Evolutionary conservation across 805 yeast genomes (phyloP), one percentile per base, ranked within the genome.

Genomic region (Wickerhamiella cacticola): DNA sequence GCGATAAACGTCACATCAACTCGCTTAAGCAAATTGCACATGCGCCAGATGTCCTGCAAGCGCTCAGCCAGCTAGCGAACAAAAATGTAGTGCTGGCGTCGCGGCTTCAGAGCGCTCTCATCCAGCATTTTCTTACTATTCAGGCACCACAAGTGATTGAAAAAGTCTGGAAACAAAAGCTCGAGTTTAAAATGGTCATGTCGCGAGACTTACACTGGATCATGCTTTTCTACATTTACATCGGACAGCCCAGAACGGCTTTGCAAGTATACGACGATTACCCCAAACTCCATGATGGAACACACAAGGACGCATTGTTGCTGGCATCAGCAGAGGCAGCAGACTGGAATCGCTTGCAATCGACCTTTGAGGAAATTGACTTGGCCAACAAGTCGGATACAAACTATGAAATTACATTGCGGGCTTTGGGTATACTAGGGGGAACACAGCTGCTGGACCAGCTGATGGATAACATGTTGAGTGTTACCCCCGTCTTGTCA

Each of bases 381-480:
- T 34, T 55, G 24, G 69, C 66, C 19, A 15, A 33, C 5, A 23
- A 35, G 4, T 6, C 46, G 2, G 66, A 74, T 59, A 56, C 56
- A 7, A 84, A 81, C 54, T 82, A 81, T 58, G 68, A 73, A 3
- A 71, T 76, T 15, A 77, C 80, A 10, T 78, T 82, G 73, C 63
- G 67, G 46, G 76, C 82, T 0, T 63, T 82, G 51, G 78, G 83
- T 1, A 52, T 57, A 3, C 59, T 66, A 28, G 79, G 75, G 8
- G 76, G 74, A 53, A 62, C 56, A 35, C 69, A 60, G 34, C 72
- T 69, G 58, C 77, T 74, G 9, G 73, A 72, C 23, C 61, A 58
- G 49, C 63, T 82, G 49, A 80, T 69, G 62, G 51, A 63, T n/a
- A 72, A 75, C 55, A 41, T 64, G 4, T 6, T 31, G 5, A 61